phyloP scores from a whole-genome alignment of 2,329 filamentous ascomycete genomes.

The Colletotrichum ledebouriae region DNA sequence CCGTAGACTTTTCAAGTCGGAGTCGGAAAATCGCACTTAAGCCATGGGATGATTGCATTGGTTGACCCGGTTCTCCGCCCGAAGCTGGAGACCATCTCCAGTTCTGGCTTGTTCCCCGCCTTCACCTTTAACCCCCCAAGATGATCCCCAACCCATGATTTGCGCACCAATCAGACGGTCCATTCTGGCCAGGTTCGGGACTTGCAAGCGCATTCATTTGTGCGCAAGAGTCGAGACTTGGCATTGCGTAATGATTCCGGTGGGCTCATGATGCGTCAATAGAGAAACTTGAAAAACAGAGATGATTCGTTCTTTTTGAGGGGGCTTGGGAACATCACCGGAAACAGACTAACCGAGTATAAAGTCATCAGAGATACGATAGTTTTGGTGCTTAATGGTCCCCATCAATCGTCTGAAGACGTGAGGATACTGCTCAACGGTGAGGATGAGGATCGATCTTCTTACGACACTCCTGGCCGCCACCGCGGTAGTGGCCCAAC shows the following conservation, averaged over 20 bases:
- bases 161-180: constrained; percentile 30
- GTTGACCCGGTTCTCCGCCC: constrained; percentile 13
- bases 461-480: constrained; percentile 3
- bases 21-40: neutral
- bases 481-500: constrained; percentile 11
- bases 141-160: constrained; percentile 21
- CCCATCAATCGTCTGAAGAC: too few species aligned
- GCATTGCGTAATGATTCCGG: neutral
- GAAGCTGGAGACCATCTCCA: constrained; percentile 17
- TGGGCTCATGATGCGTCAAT: neutral
- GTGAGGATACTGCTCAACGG: neutral
- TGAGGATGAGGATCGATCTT: constrained; percentile 20
- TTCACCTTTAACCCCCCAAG: constrained; percentile 35
- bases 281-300: neutral
- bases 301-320: too few species aligned
- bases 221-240: constrained; percentile 34
- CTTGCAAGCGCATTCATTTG: constrained; percentile 27
- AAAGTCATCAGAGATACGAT: too few species aligned
- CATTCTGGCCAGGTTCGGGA: constrained; percentile 5
- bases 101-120: constrained; percentile 20
- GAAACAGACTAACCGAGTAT: neutral
- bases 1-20: neutral
- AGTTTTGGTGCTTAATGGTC: too few species aligned
- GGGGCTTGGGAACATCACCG: too few species aligned
- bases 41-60: neutral